phyloP scores from a whole-genome alignment of 345 rosid species.

The Theobroma cacao region DNA sequence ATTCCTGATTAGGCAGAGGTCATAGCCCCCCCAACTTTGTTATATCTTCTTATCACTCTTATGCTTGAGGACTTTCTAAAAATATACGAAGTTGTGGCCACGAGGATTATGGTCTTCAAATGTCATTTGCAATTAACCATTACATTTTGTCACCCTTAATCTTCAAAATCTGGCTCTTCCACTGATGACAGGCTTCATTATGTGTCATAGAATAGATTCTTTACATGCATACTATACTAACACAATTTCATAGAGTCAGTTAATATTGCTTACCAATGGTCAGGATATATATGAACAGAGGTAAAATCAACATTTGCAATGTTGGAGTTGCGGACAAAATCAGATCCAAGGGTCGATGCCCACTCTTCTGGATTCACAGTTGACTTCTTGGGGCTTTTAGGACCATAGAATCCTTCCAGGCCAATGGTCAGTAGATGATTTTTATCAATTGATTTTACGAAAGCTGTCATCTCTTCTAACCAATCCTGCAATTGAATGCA shows the following conservation, averaged over 20 bases:
- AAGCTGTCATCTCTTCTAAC: constrained; percentile 86
- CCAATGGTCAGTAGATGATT: constrained; percentile 89
- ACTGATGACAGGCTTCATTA: not conserved
- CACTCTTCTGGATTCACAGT: constrained; percentile 77
- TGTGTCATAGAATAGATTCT: not conserved
- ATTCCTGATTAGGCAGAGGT: not conserved
- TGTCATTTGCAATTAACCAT: not conserved
- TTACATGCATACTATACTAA: not conserved
- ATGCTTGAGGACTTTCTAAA: not conserved
- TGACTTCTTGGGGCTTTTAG: constrained; percentile 65
- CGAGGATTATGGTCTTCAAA: not conserved
- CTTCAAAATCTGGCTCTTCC: not conserved
- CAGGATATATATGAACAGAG: constrained; percentile 93
- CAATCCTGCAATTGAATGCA: constrained; percentile 57
- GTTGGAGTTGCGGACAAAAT: constrained; percentile 75
- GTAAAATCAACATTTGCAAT: constrained; percentile 64
- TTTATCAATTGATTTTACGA: constrained; percentile 77
- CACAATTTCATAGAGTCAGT: not conserved
- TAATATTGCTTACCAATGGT: constrained; percentile 66
- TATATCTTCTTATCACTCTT: not conserved
- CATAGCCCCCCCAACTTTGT: not conserved
- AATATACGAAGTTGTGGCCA: not conserved
- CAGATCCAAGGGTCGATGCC: constrained; percentile 86
- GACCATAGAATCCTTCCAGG: constrained; percentile 95
- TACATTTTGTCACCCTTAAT: not conserved